Evolutionary conservation across 2,329 filamentous ascomycete genomes (phyloP).

Genomic region (Cordyceps sp.): DNA sequence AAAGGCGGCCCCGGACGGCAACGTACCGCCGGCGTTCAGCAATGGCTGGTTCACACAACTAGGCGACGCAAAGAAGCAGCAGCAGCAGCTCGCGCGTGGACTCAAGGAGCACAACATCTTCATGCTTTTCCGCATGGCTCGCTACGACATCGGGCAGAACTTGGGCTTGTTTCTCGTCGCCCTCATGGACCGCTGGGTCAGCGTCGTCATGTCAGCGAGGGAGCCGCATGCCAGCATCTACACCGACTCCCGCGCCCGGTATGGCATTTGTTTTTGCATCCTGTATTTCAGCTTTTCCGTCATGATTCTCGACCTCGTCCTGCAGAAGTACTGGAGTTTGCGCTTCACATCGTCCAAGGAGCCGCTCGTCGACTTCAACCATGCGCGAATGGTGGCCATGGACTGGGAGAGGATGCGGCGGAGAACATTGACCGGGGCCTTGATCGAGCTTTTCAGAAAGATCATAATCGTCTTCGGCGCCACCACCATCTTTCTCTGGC

Average conservation of each 20-base stretch:
- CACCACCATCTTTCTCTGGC: constrained; percentile 16
- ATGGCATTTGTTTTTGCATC: constrained; percentile 20
- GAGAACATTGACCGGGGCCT: constrained; percentile 5
- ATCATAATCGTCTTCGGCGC: constrained; percentile 15
- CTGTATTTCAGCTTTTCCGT: constrained; percentile 21
- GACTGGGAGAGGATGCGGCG: constrained; percentile 6
- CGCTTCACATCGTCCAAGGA: constrained; percentile 16
- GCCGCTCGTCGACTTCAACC: constrained; percentile 12
- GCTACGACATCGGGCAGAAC: constrained; percentile 18
- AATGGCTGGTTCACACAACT: constrained; percentile 19
- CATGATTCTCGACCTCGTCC: constrained; percentile 18
- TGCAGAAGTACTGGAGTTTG: constrained; percentile 18
- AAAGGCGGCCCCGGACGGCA: constrained; percentile 12
- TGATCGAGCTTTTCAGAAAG: constrained; percentile 13
- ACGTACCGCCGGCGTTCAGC: constrained; percentile 13
- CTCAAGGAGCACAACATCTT: constrained; percentile 21
- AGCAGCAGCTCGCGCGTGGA: constrained; percentile 16
- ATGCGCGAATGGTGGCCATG: constrained; percentile 8
- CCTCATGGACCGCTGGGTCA: constrained; percentile 21
- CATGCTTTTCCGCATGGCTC: constrained; percentile 17
- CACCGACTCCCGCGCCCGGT: constrained; percentile 13
- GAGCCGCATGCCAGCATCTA: constrained; percentile 12
- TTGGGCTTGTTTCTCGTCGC: constrained; percentile 20
- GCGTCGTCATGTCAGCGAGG: constrained; percentile 16
- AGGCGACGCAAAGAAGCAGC: constrained; percentile 15